Base-by-base conservation (phyloP, 495 filamentous ascomycete genomes). In the Neurospora sp. region DNA sequence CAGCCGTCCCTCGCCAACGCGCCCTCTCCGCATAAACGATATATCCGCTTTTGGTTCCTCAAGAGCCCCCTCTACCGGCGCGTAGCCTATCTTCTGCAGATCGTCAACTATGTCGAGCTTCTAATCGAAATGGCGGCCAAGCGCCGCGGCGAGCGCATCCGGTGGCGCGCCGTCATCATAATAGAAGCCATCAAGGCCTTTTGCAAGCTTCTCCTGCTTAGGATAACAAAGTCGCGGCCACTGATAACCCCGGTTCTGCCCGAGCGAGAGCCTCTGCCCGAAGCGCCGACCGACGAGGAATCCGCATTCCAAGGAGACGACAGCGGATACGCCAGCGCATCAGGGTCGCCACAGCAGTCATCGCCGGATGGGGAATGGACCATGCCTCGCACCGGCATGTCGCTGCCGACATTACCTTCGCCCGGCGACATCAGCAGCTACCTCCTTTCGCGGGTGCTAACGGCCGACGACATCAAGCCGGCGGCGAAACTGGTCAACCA, bases 381-480 rank as follows among this genome's bases (percentile, higher is more conserved):
- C n/a, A 99, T 99, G 96, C 94, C 94, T 38, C 89, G 96, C 75
- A 99, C 96, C 0, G 93, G 93, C 9, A 84, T 97, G 69, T 90
- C 88, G 9, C 88, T 99, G 40, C 94, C 96, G 0, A 89, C 86
- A 44, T 85, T 99, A 31, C 96, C 96, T 2, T 89, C 90, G 70
- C 88, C 91, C 10, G 86, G 88, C 37, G 93, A 96, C 77, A 92
- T 97, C 37, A 91, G 92, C 37, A 90, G 88, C 42, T 98, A 96
- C 80, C 88, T 99, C 23, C 91, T 96, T 62, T 90, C 89, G n/a
- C 94, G 95, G 71, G 96, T 97, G 20, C 85, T 99, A 37, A 97
- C 93, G 2, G 92, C 96, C 20, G 96, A 98, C 82, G 96, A 98
- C 80, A 94, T 99, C 84, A 97, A 97, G 80, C 90, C 94, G 5